Conservation (phyloP, 305 asterid genomes). For the Fraxinus angustifolia region DNA sequence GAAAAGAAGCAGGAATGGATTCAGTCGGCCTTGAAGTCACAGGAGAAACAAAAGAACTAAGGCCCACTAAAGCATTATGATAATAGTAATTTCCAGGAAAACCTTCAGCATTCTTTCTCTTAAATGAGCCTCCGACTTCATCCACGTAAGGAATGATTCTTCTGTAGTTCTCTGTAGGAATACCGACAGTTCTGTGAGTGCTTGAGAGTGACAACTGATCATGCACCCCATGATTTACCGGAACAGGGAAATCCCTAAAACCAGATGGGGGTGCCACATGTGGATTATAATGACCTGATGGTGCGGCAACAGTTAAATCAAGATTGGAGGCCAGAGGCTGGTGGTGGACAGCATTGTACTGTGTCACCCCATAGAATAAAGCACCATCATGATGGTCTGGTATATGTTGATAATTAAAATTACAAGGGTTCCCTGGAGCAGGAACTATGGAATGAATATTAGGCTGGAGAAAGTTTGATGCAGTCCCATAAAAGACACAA, state of each 20-base stretch:
- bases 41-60: conserved; percentile 55
- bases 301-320: conserved; percentile 43
- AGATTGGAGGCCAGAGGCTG: conserved; percentile 54
- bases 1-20: conserved; percentile 40
- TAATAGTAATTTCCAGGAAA: conserved; percentile 42
- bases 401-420: conserved; percentile 46
- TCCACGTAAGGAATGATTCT: conserved; percentile 45
- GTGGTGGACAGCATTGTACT: conserved; percentile 36
- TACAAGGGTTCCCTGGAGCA: conserved; percentile 39
- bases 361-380: conserved; percentile 52
- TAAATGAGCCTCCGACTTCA: conserved; percentile 40
- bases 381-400: conserved; percentile 52
- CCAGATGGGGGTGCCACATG: conserved; percentile 54
- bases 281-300: conserved; percentile 53
- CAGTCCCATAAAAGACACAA: conserved; percentile 46
- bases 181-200: conserved; percentile 44
- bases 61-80: conserved; percentile 49
- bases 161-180: conserved; percentile 46
- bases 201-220: conserved; percentile 50
- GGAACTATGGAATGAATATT: conserved; percentile 49
- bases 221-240: conserved; percentile 53
- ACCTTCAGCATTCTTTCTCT: conserved; percentile 62
- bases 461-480: conserved; percentile 49
- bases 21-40: conserved; percentile 34
- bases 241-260: conserved; percentile 49